phyloP scores from a whole-genome alignment of 495 filamentous ascomycete species.

The Emericellopsis terricola region DNA sequence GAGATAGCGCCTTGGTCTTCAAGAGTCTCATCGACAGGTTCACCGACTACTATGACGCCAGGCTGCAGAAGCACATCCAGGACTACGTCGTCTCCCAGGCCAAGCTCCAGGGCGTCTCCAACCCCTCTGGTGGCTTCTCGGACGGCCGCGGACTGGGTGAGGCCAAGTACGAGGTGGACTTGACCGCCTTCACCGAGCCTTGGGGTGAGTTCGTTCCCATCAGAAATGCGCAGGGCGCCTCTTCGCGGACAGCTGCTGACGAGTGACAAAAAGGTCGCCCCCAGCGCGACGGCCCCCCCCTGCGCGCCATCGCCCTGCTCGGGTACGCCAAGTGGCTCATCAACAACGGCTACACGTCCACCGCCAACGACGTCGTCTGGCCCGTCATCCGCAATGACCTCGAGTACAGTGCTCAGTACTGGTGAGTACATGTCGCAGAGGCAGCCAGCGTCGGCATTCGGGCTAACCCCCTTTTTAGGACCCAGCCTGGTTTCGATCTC shows the following conservation, averaged over 20 bases:
- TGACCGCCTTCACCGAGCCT: conserved; percentile 37
- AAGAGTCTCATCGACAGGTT: conserved; percentile 43
- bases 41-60: conserved; percentile 29
- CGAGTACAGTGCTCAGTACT: conserved; percentile 52
- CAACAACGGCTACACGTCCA: conserved; percentile 24
- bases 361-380: conserved; percentile 29
- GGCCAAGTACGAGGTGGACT: conserved; percentile 41
- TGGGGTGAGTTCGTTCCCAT: conserved; percentile 43
- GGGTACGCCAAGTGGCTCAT: conserved; percentile 29
- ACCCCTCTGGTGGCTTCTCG: conserved; percentile 36
- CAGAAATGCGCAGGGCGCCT: too few relatives aligned
- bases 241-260: too few relatives aligned
- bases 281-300: conserved; percentile 53
- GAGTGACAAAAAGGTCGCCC: conserved; percentile 40
- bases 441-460: too few relatives aligned
- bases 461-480: too few relatives aligned
- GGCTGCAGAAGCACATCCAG: conserved; percentile 34
- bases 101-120: conserved; percentile 40
- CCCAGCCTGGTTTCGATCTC: conserved; percentile 47
- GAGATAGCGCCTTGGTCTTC: conserved; percentile 47
- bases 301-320: conserved; percentile 41
- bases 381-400: conserved; percentile 50
- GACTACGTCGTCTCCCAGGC: conserved; percentile 39
- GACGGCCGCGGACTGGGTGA: conserved; percentile 37
- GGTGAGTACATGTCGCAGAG: conserved; percentile 19